Evolutionary conservation across 305 asterid species (phyloP), one percentile per base, ranked within the genome.

Genomic region (Rubia occidens): DNA sequence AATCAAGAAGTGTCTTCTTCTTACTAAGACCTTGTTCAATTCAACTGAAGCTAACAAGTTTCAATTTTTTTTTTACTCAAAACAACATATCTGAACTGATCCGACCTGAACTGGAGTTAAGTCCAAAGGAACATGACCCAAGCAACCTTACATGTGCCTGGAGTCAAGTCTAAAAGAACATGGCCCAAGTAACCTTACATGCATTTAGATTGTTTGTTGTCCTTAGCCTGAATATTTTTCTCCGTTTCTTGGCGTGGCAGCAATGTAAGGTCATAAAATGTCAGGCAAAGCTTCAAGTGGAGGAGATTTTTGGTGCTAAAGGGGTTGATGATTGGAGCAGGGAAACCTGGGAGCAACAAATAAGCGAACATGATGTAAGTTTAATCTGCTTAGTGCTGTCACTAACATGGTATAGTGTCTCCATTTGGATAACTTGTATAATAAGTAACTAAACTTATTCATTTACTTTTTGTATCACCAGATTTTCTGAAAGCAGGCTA

Each of bases 311-410:
- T 73, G 98, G 97, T 64, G 89, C 90, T 66, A 86, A 75, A 77
- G 95, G 96, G 59, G 82, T 90, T 66, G 96, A 93, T 73, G 82
- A 40, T 21, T 93, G 98, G 98, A 73, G 81, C 71, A 71, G 60
- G 45, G 68, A 81, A 76, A 67, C 60, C 4, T 93, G 98, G 96
- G 83, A 83, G 76, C 84, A 79, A 72, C 92, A 85, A 83, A 72
- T 79, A 75, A 74, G 71, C 40, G 83, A 85, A 39, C 77, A 84
- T 69, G 90, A 93, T 85, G 98, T 90, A 68, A 87, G 95, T 83
- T 68, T 64, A 65, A 71, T 73, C 29, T 26, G 43, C 53, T 69
- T 5, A 45, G 7, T 72, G 60, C 63, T 14, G 2, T 10, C 66
- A 43, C 29, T 64, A 14, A n/a, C 10, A 11, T 20, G 29, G 37